A percentile compares a stretch with the other conserved stretches of the same genome.
Conservation (phyloP, 2,329 filamentous ascomycete species). For the Kalaharituber pfeilii region DNA sequence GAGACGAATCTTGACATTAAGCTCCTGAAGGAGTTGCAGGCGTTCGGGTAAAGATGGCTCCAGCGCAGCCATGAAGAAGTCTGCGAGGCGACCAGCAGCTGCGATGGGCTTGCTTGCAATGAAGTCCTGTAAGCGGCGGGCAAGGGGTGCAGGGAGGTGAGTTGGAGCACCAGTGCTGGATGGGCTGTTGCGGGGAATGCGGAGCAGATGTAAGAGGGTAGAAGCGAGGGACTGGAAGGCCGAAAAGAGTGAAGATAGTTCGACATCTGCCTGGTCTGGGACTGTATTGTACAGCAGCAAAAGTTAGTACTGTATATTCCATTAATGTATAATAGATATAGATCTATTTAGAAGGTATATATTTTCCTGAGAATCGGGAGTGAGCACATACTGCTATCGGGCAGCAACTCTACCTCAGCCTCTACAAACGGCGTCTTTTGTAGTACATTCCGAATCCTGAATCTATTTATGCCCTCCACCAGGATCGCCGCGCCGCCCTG, state of each 20-base stretch:
- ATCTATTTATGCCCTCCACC: conserved; percentile 67
- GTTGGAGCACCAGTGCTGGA: conserved; percentile 38
- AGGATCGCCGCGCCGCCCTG: conserved; percentile 64
- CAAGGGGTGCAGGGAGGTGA: conserved; percentile 72
- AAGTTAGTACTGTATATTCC: too few species aligned
- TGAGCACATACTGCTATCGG: conserved; percentile 45
- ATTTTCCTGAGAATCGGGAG: too few species aligned
- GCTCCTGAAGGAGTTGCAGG: conserved; percentile 62
- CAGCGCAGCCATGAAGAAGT: conserved; percentile 91
- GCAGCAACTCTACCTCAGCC: conserved; percentile 53
- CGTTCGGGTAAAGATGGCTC: conserved; percentile 84
- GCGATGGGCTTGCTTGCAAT: conserved; percentile 65
- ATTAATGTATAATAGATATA: too few species aligned
- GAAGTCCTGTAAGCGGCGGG: conserved; percentile 68
- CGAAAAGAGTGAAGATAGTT: conserved; percentile 14
- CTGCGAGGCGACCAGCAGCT: conserved; percentile 72
- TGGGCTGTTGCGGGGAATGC: conserved; percentile 44
- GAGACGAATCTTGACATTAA: conserved; percentile 61
- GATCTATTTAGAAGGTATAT: too few species aligned
- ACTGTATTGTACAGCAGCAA: too few species aligned
- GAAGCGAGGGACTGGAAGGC: conserved; percentile 20
- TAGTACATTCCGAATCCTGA: conserved; percentile 54
- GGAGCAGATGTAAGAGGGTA: conserved; percentile 48
- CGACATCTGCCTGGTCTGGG: neutral
- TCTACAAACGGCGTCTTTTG: conserved; percentile 77